A percentile compares a stretch with the other conserved stretches of the same genome.
These are phyloP conservation scores for Helotiales sp. DNA, from an alignment of 2,329 filamentous ascomycete genomes.

Conservation along the genomic window DNA sequence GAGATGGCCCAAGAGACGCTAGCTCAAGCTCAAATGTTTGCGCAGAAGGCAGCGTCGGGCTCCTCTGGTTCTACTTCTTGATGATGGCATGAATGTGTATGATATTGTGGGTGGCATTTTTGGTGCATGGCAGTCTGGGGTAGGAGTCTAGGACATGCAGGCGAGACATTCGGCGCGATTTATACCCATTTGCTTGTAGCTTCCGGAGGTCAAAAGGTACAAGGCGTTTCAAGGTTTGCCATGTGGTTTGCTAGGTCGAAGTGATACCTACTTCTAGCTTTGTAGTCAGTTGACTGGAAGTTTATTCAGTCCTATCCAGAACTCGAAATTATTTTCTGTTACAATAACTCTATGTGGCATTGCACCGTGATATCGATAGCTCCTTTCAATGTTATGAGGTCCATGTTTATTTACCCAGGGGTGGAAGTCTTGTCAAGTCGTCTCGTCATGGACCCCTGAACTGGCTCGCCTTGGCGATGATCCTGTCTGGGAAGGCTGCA, in stretches of 20 bases:
- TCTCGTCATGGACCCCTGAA: constrained; percentile 4
- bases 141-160: background rate
- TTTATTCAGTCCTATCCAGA: background rate
- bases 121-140: constrained; percentile 3
- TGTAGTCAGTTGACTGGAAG: background rate
- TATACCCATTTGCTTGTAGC: constrained; percentile 38
- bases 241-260: background rate
- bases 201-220: background rate
- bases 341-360: background rate
- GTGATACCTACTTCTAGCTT: background rate
- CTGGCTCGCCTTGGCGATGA: background rate
- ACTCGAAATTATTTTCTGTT: background rate
- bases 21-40: constrained; percentile 48
- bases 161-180: constrained; percentile 26
- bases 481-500: background rate
- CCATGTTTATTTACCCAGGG: background rate
- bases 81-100: background rate
- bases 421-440: too few species aligned
- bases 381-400: background rate
- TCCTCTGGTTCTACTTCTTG: background rate
- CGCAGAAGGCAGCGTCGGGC: constrained; percentile 28
- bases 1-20: constrained; percentile 53
- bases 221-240: background rate
- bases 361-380: background rate
- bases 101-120: background rate